Conservation (phyloP, 768 basidiomycete species). For the Serendipita vermifera region DNA sequence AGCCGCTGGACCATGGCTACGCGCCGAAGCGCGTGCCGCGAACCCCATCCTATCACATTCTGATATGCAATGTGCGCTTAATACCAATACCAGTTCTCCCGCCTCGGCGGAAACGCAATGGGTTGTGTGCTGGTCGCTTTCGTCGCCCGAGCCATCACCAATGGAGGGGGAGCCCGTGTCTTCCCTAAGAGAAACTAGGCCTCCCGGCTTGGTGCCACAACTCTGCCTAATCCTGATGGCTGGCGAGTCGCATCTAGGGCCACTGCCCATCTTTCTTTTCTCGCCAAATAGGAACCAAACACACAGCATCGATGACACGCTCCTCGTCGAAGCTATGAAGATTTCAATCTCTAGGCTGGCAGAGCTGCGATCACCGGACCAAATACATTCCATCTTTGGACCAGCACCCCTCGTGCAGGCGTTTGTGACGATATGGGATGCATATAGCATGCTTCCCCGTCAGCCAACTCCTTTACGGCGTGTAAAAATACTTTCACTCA, state of each 20-base stretch:
- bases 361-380: background rate
- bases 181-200: too few relatives aligned
- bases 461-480: too few relatives aligned
- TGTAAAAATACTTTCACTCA: too few relatives aligned
- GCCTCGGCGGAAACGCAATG: background rate
- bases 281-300: background rate
- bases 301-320: too few relatives aligned
- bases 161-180: too few relatives aligned
- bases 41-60: background rate
- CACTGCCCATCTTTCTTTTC: background rate
- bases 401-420: background rate
- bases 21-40: background rate
- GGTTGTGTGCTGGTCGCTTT: background rate
- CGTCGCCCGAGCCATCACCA: background rate
- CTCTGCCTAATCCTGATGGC: background rate
- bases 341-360: too few relatives aligned
- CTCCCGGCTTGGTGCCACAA: background rate
- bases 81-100: background rate
- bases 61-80: background rate
- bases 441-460: too few relatives aligned
- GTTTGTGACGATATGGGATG: background rate
- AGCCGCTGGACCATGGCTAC: background rate
- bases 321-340: too few relatives aligned
- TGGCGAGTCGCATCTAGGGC: background rate
- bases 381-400: background rate